phyloP scores from a whole-genome alignment of 169 alveolate genomes.

The Plasmodium relictum region DNA sequence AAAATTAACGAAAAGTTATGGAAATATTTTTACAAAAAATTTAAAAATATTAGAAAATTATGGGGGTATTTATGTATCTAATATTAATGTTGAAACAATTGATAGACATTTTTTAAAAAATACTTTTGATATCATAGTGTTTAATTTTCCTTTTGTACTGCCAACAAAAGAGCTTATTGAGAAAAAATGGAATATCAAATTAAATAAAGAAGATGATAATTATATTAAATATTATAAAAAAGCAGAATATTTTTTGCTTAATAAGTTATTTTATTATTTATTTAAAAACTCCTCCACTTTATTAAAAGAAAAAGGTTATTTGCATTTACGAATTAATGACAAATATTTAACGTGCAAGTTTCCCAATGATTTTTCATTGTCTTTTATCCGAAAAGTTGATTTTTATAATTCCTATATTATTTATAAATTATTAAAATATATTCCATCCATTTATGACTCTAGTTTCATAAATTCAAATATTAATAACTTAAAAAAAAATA shows the following conservation, averaged over 20 bases:
- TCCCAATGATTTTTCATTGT: conserved; percentile 3
- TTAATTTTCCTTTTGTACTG: conserved; percentile 56
- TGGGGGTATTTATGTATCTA: conserved; percentile 58
- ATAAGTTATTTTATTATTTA: conserved; percentile 23
- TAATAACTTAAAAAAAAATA: conserved; percentile 6
- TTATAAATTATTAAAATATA: conserved; percentile 30
- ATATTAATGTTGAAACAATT: conserved; percentile 43
- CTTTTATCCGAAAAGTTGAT: conserved; percentile 25
- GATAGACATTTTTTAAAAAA: conserved; percentile 36
- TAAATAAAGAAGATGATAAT: background rate
- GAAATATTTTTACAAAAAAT: conserved; percentile 30
- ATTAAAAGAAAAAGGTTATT: conserved; percentile 33
- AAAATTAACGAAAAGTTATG: conserved; percentile 16
- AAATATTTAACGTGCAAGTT: conserved; percentile 49
- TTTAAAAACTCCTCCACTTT: conserved; percentile 21
- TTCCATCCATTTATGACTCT: conserved; percentile 37
- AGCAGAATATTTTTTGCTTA: conserved; percentile 22
- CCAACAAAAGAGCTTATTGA: conserved; percentile 30
- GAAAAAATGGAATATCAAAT: conserved; percentile 25
- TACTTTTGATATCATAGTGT: conserved; percentile 42
- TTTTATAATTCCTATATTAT: conserved; percentile 23
- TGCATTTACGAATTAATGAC: conserved; percentile 47
- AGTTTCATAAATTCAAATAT: conserved; percentile 9
- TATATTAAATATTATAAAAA: conserved; percentile 57
- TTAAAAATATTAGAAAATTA: conserved; percentile 32